These are phyloP conservation scores for Arthrobotrys entomopaga DNA, from an alignment of 2,329 filamentous ascomycete species.

Conservation along the genomic window DNA sequence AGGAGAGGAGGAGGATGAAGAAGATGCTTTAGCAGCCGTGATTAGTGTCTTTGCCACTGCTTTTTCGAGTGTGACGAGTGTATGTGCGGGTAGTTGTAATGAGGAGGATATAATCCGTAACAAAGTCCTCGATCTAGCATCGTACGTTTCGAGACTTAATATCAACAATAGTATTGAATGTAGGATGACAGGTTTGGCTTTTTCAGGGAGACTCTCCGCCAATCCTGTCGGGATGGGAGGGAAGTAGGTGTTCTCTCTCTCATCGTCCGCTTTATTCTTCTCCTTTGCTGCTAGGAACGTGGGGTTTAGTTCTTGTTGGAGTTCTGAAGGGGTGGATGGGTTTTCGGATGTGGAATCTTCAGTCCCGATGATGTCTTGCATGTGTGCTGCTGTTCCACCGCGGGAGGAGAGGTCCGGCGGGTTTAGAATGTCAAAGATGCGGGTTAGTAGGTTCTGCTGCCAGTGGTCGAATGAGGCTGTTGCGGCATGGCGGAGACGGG, in stretches of 20 bases:
- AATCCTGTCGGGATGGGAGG: slow-evolving; percentile 72
- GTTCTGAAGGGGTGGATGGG: slow-evolving; percentile 31
- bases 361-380: slow-evolving; percentile 43
- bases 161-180: slow-evolving; percentile 78
- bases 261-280: slow-evolving; percentile 57
- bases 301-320: slow-evolving; percentile 58
- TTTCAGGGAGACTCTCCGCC: slow-evolving; percentile 67
- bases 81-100: slow-evolving; percentile 72
- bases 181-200: slow-evolving; percentile 74
- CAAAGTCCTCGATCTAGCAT: slow-evolving; percentile 76
- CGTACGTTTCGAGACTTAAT: slow-evolving; percentile 81
- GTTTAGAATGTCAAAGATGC: slow-evolving; percentile 61
- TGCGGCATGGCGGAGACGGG: slow-evolving; percentile 72
- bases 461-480: slow-evolving; percentile 81
- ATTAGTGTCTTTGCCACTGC: slow-evolving; percentile 79
- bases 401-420: slow-evolving; percentile 58
- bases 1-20: slow-evolving; percentile 59
- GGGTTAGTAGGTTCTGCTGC: slow-evolving; percentile 70
- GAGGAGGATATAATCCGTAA: slow-evolving; percentile 77
- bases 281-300: slow-evolving; percentile 55
- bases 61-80: slow-evolving; percentile 76
- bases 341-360: slow-evolving; percentile 27
- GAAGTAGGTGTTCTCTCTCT: slow-evolving; percentile 67
- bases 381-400: slow-evolving; percentile 38
- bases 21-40: slow-evolving; percentile 69